phyloP scores from a whole-genome alignment of 2,329 filamentous ascomycete genomes.

The Penicillium sp. region DNA sequence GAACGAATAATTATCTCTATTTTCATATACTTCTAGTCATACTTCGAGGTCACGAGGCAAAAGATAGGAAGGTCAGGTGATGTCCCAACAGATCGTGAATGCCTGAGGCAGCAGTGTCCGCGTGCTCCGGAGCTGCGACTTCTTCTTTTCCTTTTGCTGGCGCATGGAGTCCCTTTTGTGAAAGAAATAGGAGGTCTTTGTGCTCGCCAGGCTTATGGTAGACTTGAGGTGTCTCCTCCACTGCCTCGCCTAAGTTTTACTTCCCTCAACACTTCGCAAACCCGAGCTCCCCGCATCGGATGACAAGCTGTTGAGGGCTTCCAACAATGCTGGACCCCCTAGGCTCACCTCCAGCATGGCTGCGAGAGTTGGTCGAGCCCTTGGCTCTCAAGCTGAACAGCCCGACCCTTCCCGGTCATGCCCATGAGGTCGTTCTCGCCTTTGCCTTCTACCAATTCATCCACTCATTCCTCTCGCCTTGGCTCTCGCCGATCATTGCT shows the following conservation, averaged over 20 bases:
- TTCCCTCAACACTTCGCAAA: conserved; percentile 2
- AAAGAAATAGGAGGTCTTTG: conserved; percentile 1
- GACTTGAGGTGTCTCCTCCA: conserved; percentile 5
- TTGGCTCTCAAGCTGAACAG: conserved; percentile 50
- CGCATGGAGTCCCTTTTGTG: conserved; percentile 7
- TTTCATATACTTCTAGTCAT: neutral
- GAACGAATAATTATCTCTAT: conserved; percentile 11
- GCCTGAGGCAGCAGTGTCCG: conserved; percentile 21
- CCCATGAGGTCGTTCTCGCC: conserved; percentile 57
- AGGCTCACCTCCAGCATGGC: conserved; percentile 47
- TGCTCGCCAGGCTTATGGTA: conserved; percentile 7
- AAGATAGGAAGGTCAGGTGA: conserved; percentile 17
- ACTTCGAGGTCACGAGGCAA: conserved; percentile 8
- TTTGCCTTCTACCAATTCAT: conserved; percentile 54
- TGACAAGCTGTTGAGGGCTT: conserved; percentile 14
- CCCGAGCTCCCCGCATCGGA: conserved; percentile 17
- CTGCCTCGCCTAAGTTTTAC: conserved; percentile 6
- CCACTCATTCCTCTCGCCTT: conserved; percentile 51
- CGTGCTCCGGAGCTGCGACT: conserved; percentile 7
- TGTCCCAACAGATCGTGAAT: conserved; percentile 13
- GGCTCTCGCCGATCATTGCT: conserved; percentile 50
- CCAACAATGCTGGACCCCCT: conserved; percentile 43
- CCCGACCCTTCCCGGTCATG: conserved; percentile 54
- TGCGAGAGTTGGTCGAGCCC: conserved; percentile 47
- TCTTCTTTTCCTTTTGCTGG: conserved; percentile 10